Base-by-base conservation (phyloP, 2,329 filamentous ascomycete genomes). In the Claviceps pusilla region DNA sequence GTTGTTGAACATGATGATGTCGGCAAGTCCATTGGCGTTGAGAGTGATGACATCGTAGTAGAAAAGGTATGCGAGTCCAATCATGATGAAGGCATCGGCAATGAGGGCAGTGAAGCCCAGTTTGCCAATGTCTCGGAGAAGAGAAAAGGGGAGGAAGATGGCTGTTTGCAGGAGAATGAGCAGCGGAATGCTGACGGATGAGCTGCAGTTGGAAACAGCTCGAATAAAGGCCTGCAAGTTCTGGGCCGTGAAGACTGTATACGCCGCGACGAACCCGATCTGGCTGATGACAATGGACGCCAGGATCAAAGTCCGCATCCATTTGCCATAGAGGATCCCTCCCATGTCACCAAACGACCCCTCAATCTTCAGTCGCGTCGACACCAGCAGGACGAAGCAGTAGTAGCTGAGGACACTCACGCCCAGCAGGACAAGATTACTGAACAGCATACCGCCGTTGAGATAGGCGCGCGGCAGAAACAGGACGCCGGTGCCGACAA, bases 341-440 rank as follows among this genome's bases (percentile, higher is more conserved):
- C 94, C 93, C 71, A 98, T 95, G 64, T 97, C 93, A 68, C 93
- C 93, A 71, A 97, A 98, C 1, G 93, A 97, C n/a, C 87, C 89
- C 50, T 90, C 85, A 33, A 97, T 80, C 65, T 82, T 86, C 50
- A 95, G 74, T 39, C 93, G 85, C 2, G 89, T 93, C 56, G 84
- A 84, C 58, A 96, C 89, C 37, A 98, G 79, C 14, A 98, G 77
- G 46, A 98, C 89, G 70, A 98, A 98, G 72, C 90, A 96, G 73
- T 96, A 95, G 71, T 95, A 98, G 66, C 90, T 96, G 56, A 98
- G 75, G 2, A 79, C 74, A 7, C 93, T 90, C 16, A 98, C 88
- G 43, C 77, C 79, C 28, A 98, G 74, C n/a, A 98, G 79, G 16
- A 98, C 86, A 52, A 94, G 59, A 65, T 94, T 95, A 63, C 89